Base-by-base conservation (phyloP, 2,329 filamentous ascomycete species). In the Nemania sp. region DNA sequence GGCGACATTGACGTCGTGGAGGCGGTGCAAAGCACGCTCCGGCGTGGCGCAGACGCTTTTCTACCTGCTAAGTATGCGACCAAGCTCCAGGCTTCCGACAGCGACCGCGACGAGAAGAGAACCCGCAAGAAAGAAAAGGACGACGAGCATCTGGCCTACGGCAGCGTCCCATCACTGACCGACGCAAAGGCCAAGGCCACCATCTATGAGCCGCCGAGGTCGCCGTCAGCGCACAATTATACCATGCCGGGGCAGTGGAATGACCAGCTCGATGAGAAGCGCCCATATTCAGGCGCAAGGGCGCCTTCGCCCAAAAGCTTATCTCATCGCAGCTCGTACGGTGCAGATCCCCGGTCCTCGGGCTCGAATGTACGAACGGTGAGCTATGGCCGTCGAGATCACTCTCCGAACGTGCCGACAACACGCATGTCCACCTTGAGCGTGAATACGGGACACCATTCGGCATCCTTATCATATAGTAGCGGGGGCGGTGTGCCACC, bases 111-210 rank as follows among this genome's bases (percentile, higher is more conserved):
- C 52, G 61, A 61, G 37, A 70, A 64, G 44, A 71, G 69, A 49
- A 61, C 64, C 52, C 62, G 66, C 22, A 71, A 68, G 53, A 71
- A 69, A 56, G 67, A 68, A 46, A 66, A 53, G 23, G 46, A 68
- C n/a, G 75, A 79, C 24, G 76, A 79, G 3, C 75, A 80, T 52
- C 68, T 83, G 8, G 79, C 79, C 3, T 83, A 83, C 56, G 80
- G 80, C 24, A 69, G 63, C 57, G 54, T 54, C 30, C 42, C 61
- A 14, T 44, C 59, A 15, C 17, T 52, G 57, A 31, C 28, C 52
- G 42, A 46, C 57, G 24, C 42, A 41, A 50, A 48, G 46, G 9
- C 54, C 22, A 52, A 19, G 14, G 17, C 45, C 26, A 59, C 52
- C 41, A 61, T 62, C 14, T 41, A 61, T 24, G 52, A 59, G 24